Base-by-base conservation (phyloP, 2,329 filamentous ascomycete species). In the Exserohilum turcica region DNA sequence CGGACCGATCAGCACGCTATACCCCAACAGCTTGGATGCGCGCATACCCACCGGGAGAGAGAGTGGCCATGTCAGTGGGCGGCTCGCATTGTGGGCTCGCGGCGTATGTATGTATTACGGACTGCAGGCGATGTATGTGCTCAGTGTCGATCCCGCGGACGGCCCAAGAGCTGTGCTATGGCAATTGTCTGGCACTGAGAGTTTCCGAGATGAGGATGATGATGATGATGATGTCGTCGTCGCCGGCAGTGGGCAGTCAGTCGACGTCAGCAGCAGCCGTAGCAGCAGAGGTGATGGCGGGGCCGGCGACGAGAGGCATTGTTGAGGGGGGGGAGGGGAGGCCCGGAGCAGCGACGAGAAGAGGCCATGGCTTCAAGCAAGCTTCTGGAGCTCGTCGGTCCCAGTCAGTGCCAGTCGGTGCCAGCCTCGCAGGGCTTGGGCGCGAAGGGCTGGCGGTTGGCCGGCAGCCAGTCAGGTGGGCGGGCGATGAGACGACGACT, bases 11-110 rank as follows among this genome's bases (percentile, higher is more conserved):
- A 67, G 65, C 57, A 56, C 52, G 53, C 48, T 19, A 49, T 55
- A 40, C 38, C 29, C 43, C 18, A 48, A 52, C 42, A 58, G 49
- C 38, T 46, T 45, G 38, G 40, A 43, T 38, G 46, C 32, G 43
- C 49, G 44, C 43, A 46, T 48, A 61, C 63, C 51, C 60, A 63
- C 60, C 61, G 48, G 65, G 65, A 56, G 65, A 67, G 35, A 67
- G 55, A 54, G 63, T 65, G 56, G 62, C 59, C 65, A 67, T 67
- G 15, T 59, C 59, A 55, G 55, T 43, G 42, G 43, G 44, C 45
- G 36, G 38, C 39, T 35, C 40, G 39, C 55, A 58, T 60, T 35
- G 45, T 56, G 52, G 35, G 52, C 36, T 55, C 39, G 43, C 37
- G 15, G 8, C 16, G 10, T 9, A 12, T 46, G 47, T 60, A n/a